Conservation (phyloP, 768 basidiomycete species). For the Lepiota brunneoincarnata region DNA sequence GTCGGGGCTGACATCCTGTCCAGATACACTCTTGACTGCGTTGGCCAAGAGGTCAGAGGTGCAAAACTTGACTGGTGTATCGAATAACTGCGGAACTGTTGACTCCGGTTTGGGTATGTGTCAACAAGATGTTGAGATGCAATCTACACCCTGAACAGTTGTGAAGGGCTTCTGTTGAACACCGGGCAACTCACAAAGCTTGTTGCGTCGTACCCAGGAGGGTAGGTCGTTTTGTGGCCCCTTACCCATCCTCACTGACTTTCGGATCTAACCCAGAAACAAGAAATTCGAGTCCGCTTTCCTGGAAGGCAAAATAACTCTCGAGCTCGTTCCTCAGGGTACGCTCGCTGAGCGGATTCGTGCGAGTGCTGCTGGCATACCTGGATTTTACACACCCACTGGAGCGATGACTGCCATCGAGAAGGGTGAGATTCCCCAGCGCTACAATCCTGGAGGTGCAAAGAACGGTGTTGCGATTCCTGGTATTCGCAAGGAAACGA, state of each 20-base stretch:
- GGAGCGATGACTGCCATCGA: constrained; percentile 85
- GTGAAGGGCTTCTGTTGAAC: constrained; percentile 68
- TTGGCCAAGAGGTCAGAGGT: constrained; percentile 73
- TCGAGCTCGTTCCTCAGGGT: constrained; percentile 91
- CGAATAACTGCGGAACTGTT: constrained; percentile 81
- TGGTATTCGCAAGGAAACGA: constrained; percentile 74
- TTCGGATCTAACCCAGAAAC: constrained; percentile 47
- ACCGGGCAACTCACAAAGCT: constrained; percentile 77
- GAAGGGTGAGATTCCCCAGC: constrained; percentile 72
- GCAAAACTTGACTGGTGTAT: constrained; percentile 74
- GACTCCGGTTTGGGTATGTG: constrained; percentile 66
- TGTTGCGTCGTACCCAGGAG: constrained; percentile 88
- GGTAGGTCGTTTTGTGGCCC: constrained; percentile 37
- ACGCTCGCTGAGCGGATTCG: constrained; percentile 87
- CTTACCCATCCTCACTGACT: constrained; percentile 1
- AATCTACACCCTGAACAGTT: background rate
- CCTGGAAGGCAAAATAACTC: constrained; percentile 73
- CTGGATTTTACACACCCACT: constrained; percentile 92
- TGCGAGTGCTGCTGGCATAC: constrained; percentile 87
- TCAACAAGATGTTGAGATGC: background rate
- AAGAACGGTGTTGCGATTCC: constrained; percentile 64
- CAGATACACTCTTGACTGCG: constrained; percentile 82
- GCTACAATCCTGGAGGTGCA: constrained; percentile 77
- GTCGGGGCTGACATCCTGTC: background rate
- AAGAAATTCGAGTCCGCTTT: constrained; percentile 84